Evolutionary conservation across 75 land plant species (phyloP).

Genomic region (Chamaecyparis obtusa): DNA sequence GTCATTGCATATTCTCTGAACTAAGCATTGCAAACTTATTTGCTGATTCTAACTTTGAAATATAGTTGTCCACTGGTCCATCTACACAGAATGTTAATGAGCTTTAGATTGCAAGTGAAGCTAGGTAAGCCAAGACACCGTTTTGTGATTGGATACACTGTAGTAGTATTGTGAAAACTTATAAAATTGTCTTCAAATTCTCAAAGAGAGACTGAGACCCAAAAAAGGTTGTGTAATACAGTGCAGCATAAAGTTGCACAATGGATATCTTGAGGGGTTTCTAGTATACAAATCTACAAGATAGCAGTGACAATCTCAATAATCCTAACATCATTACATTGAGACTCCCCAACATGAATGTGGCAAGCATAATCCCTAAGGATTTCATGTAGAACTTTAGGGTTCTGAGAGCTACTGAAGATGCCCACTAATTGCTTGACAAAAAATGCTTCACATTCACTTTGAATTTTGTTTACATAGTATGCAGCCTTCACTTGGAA

Average conservation of each 20-base stretch:
- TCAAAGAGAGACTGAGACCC: constrained; percentile 46
- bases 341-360: constrained; percentile 47
- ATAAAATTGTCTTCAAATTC: constrained; percentile 32
- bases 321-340: constrained; percentile 37
- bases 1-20: no score
- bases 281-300: constrained; percentile 21
- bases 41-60: no score
- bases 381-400: constrained; percentile 19
- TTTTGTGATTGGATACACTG: no score
- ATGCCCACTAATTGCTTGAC: constrained; percentile 30
- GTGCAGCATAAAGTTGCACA: constrained; percentile 44
- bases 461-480: no score
- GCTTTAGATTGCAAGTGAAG: no score
- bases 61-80: no score
- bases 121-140: no score
- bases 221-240: constrained; percentile 34
- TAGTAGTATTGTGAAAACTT: constrained; percentile 12
- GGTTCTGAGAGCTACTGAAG: constrained; percentile 22
- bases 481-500: no score
- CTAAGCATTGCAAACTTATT: no score
- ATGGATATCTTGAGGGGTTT: constrained; percentile 2
- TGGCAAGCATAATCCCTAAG: constrained; percentile 52
- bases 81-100: no score
- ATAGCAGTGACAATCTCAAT: constrained; percentile 28
- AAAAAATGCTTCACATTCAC: constrained; percentile 40